These are phyloP conservation scores for Linnemannia schmuckeri DNA, from an alignment of 192 early-diverging fungal species.

Conservation along the genomic window DNA sequence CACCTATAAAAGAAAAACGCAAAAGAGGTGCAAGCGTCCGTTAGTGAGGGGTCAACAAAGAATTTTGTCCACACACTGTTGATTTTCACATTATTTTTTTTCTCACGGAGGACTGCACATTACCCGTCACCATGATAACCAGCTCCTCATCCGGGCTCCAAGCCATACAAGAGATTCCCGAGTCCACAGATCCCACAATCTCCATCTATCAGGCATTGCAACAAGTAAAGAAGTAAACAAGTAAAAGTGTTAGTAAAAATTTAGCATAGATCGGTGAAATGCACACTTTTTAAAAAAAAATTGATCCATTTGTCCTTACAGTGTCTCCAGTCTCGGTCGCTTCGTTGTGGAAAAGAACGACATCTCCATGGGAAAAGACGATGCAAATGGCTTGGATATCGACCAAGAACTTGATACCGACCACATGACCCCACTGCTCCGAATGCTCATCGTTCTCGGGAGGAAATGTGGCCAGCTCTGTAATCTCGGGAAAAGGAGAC, in stretches of 20 bases:
- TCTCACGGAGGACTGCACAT: neutral
- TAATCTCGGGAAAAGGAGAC: conserved; percentile 54
- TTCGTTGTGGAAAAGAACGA: conserved; percentile 64
- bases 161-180: conserved; percentile 75
- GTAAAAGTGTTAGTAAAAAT: neutral
- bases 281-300: neutral
- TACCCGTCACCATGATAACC: conserved; percentile 83
- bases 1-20: conserved; percentile 52
- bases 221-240: neutral
- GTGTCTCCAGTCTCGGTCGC: conserved; percentile 54
- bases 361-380: conserved; percentile 67
- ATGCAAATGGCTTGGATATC: conserved; percentile 70
- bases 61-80: neutral
- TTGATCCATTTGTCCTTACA: conserved; percentile 2
- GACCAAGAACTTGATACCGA: conserved; percentile 65
- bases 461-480: conserved; percentile 43
- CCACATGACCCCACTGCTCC: conserved; percentile 53
- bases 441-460: conserved; percentile 36
- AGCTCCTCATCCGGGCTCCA: conserved; percentile 95
- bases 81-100: neutral
- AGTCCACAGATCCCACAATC: conserved; percentile 81
- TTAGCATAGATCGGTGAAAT: neutral
- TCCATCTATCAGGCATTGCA: conserved; percentile 59
- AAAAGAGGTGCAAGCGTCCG: conserved; percentile 5
- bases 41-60: neutral